Base-by-base conservation (phyloP, 805 yeast species). In the Candida chilensis region DNA sequence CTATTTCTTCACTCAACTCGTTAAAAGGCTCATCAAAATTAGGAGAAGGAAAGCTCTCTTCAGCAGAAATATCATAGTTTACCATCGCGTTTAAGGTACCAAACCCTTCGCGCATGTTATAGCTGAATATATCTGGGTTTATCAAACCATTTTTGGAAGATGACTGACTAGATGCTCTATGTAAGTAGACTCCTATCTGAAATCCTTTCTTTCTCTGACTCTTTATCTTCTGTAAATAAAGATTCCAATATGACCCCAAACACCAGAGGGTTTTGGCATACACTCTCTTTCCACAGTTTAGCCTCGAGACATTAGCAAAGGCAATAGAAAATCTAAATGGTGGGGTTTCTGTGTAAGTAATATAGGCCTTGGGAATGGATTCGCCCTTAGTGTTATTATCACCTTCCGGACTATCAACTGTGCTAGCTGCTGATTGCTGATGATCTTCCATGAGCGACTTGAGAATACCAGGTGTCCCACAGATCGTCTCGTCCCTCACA, bases 191-290 rank as follows among this genome's bases (percentile, higher is more conserved):
- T 5, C 78, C 78, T 44, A 72, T 60, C 36, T 72, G 77, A 35
- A 45, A 60, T 3, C 65, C 59, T 32, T 59, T 53, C 33, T 60
- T 60, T 27, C 52, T 48, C 15, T 54, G 52, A 22, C 63, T 45
- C 16, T 44, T 46, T 27, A 50, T 61, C 38, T 68, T 71, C 34
- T 72, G 78, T 19, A 71, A 50, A 41, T 72, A 72, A 6, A 72
- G 45, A 37, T 68, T 70, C 78, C 78, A 72, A 39, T 64, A 68
- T 8, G 77, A 69, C 0, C 78, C 78, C n/a, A 76, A 75, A 40
- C 71, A 71, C 75, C 77, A 71, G 20, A 69, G 52, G 1, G 74
- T 62, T 34, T 64, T 60, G 7, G 71, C 66, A 38, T 71, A 71
- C 2, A 67, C 66, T 25, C 77, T 48, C 39, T 60, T 64, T 12